Percentiles rank a stretch among this genome's conserved stretches.
Conservation (phyloP, 2,329 filamentous ascomycete species). For the Penicillium sp. region DNA sequence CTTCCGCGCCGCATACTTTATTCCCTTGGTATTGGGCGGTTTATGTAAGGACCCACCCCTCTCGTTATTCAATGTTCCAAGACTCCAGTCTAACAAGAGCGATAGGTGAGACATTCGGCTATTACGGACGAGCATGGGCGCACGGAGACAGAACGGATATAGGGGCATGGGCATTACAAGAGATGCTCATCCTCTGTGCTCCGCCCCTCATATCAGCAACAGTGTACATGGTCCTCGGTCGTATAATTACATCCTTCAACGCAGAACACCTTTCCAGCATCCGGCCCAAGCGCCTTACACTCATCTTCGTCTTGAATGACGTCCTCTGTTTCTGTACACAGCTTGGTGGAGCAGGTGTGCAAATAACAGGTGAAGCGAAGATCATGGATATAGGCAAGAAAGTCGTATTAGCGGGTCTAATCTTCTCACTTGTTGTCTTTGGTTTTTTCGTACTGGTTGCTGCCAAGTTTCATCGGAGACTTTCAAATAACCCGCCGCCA, state of each 20-base stretch:
- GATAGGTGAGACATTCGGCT: constrained; percentile 37
- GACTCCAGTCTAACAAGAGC: neutral
- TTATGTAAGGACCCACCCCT: constrained; percentile 30
- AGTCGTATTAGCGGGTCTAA: constrained; percentile 29
- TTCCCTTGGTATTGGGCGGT: constrained; percentile 38
- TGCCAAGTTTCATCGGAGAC: constrained; percentile 22
- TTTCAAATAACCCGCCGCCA: constrained; percentile 15
- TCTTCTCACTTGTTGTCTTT: constrained; percentile 32
- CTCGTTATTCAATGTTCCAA: neutral
- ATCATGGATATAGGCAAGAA: constrained; percentile 23
- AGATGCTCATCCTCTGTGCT: constrained; percentile 41
- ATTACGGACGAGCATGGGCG: constrained; percentile 37
- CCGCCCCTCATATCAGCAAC: constrained; percentile 42
- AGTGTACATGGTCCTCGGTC: constrained; percentile 42
- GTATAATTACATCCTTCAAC: constrained; percentile 37
- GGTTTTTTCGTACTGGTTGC: constrained; percentile 27
- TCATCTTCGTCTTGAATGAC: constrained; percentile 39
- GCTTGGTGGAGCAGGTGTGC: constrained; percentile 31
- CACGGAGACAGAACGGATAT: constrained; percentile 28
- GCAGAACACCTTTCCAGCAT: constrained; percentile 40
- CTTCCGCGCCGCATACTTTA: constrained; percentile 37
- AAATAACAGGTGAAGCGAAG: constrained; percentile 20
- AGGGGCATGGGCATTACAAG: constrained; percentile 37
- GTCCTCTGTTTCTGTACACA: constrained; percentile 37
- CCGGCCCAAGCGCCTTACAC: constrained; percentile 36